These are phyloP conservation scores for Tinospora cordifolia DNA, from an alignment of 164 flowering plant species.

Conservation along the genomic window DNA sequence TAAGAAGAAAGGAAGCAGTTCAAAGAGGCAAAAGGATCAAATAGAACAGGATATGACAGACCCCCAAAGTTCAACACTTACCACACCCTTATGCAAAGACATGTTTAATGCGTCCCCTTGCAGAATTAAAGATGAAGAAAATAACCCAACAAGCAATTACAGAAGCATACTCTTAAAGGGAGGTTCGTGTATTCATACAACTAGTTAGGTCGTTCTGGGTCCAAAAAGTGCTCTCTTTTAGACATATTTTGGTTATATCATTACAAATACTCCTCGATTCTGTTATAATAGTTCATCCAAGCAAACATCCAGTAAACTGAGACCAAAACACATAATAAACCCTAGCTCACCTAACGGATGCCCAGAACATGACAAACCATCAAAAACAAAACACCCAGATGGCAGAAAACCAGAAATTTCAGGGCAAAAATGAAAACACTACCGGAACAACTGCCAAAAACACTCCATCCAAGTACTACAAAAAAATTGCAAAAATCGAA, in stretches of 20 bases:
- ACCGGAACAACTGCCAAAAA: neutral
- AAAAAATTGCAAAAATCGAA: neutral
- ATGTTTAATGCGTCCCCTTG: neutral
- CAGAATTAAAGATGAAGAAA: neutral
- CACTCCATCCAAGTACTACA: no score
- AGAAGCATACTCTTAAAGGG: no score
- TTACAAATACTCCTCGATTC: neutral
- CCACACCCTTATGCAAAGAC: neutral
- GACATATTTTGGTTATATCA: neutral
- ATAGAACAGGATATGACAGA: neutral
- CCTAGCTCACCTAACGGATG: slow-evolving; percentile 4
- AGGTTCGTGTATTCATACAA: neutral
- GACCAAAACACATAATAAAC: neutral
- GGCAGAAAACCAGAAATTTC: neutral
- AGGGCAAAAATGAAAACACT: neutral
- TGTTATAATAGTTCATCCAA: neutral
- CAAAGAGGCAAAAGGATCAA: neutral
- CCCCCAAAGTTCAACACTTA: neutral
- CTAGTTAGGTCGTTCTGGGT: neutral
- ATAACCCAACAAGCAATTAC: neutral
- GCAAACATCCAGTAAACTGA: neutral
- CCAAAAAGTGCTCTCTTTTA: neutral
- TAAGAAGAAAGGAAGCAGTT: neutral
- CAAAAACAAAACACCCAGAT: slow-evolving; percentile 4
- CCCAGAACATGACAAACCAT: slow-evolving; percentile 2